Conservation (phyloP, 2,329 filamentous ascomycete species). For the Colletotrichum siamense region DNA sequence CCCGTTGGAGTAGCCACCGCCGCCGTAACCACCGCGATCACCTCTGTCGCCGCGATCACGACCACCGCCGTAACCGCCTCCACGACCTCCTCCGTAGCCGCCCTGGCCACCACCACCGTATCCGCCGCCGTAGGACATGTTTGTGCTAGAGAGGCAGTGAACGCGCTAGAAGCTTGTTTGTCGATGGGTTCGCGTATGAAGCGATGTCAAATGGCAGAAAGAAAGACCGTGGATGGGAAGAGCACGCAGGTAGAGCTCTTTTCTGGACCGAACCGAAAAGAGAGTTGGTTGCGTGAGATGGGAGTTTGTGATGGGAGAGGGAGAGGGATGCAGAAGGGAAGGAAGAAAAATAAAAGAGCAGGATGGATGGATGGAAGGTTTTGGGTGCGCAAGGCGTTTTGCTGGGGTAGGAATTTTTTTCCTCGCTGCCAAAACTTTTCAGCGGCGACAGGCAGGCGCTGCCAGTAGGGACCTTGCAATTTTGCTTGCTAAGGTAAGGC, state of each 20-base stretch:
- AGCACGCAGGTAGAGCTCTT: constrained; percentile 1
- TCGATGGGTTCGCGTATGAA: not conserved
- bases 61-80: constrained; percentile 33
- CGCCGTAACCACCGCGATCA: constrained; percentile 32
- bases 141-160: constrained; percentile 21
- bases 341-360: not conserved
- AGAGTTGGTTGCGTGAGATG: constrained; percentile 11
- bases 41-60: constrained; percentile 32
- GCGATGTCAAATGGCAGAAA: constrained; percentile 9
- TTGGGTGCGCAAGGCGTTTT: constrained; percentile 8
- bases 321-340: constrained; percentile 17
- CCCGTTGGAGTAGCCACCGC: constrained; percentile 48
- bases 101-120: constrained; percentile 33
- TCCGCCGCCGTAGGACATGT: constrained; percentile 53
- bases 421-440: constrained; percentile 18
- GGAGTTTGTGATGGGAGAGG: constrained; percentile 14
- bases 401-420: constrained; percentile 21
- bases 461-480: not conserved
- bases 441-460: constrained; percentile 5
- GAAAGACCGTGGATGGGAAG: constrained; percentile 8
- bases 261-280: constrained; percentile 17
- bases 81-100: constrained; percentile 30
- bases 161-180: not conserved
- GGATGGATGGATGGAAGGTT: constrained; percentile 13
- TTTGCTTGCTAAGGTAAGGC: constrained; percentile 14